These are phyloP conservation scores for Mucor sp. DNA, from an alignment of 371 early-diverging fungal species.

Conservation along the genomic window DNA sequence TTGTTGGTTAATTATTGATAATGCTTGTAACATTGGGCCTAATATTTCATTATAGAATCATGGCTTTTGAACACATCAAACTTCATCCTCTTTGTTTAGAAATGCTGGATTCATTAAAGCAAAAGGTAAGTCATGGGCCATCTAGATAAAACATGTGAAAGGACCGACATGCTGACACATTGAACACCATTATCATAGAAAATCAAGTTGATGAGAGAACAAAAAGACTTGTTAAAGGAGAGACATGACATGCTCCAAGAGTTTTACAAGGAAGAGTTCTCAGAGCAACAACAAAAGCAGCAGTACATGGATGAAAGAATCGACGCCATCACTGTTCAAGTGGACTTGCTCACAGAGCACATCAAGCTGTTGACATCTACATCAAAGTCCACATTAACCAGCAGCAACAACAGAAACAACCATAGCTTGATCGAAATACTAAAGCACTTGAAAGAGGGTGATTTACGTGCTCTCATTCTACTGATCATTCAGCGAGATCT, in stretches of 20 bases:
- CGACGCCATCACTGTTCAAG: conserved; percentile 36
- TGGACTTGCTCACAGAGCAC: conserved; percentile 28
- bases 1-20: background rate
- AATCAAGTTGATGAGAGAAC: conserved; percentile 59
- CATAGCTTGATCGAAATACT: conserved; percentile 9
- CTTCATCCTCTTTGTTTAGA: conserved; percentile 12
- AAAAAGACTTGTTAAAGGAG: conserved; percentile 66
- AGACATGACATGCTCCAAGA: conserved; percentile 51
- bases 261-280: conserved; percentile 34
- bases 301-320: conserved; percentile 84
- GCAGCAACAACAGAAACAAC: conserved; percentile 6
- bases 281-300: conserved; percentile 38
- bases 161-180: background rate
- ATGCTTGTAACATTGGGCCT: background rate
- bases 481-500: conserved; percentile 20
- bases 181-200: background rate
- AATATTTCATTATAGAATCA: background rate
- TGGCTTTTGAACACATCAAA: conserved; percentile 16
- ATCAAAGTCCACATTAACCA: background rate
- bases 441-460: conserved; percentile 15
- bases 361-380: conserved; percentile 6
- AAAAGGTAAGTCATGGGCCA: conserved; percentile 8
- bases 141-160: background rate
- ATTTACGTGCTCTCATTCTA: conserved; percentile 14
- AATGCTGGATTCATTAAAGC: conserved; percentile 17